These are phyloP conservation scores for Fusarium austroafricanum DNA, from an alignment of 2,329 filamentous ascomycete species.

Conservation along the genomic window DNA sequence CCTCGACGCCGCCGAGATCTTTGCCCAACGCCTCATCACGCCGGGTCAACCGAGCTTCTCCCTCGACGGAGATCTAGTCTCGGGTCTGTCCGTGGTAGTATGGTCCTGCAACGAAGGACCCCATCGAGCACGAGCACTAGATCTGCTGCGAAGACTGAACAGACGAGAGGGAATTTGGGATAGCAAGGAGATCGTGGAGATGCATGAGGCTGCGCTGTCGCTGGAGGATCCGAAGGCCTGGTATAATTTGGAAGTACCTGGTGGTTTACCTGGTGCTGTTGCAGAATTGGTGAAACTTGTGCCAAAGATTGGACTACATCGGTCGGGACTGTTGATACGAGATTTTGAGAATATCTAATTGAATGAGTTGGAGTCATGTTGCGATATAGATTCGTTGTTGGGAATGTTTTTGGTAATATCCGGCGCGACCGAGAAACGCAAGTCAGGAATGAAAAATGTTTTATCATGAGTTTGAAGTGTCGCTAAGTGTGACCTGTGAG, in stretches of 20 bases:
- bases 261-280: slow-evolving; percentile 17
- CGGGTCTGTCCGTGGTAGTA: slow-evolving; percentile 18
- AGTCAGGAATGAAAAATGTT: fast-evolving
- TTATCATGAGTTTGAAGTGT: fast-evolving
- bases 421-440: neutral
- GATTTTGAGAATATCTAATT: neutral
- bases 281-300: slow-evolving; percentile 8
- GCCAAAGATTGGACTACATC: neutral
- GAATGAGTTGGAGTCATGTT: too few species aligned
- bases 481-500: neutral
- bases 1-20: slow-evolving; percentile 15
- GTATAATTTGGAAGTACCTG: slow-evolving; percentile 20
- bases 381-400: too few species aligned
- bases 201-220: slow-evolving; percentile 32
- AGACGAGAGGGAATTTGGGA: slow-evolving; percentile 40
- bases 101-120: neutral
- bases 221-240: neutral
- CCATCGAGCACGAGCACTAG: slow-evolving; percentile 12
- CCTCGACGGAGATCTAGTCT: slow-evolving; percentile 22
- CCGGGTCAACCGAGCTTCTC: slow-evolving; percentile 18
- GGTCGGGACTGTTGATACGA: neutral
- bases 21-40: neutral
- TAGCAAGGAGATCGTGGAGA: slow-evolving; percentile 34
- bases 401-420: neutral
- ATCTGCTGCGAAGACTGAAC: slow-evolving; percentile 26